Evolutionary conservation across 345 rosid species (phyloP).

Genomic region (Zanthoxylum bungeanum): DNA sequence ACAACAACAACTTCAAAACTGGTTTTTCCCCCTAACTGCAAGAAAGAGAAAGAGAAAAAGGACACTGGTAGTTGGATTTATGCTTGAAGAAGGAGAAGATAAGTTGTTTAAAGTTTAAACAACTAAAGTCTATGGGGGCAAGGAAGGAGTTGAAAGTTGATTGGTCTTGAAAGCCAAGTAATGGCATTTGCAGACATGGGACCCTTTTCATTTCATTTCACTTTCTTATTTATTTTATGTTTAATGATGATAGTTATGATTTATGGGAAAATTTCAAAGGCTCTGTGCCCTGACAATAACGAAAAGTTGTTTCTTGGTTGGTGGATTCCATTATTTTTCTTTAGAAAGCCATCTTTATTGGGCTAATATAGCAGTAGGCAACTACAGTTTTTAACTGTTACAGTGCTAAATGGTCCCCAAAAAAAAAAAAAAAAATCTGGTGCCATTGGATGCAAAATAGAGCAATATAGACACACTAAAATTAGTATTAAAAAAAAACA

Average conservation of each 20-base stretch:
- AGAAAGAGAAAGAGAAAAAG: conserved; percentile 3
- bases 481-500: too few relatives aligned
- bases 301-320: conserved; percentile 17
- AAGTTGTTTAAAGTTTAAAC: conserved; percentile 17
- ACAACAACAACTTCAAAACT: background rate
- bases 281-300: background rate
- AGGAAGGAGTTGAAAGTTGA: conserved; percentile 24
- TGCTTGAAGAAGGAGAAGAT: conserved; percentile 22
- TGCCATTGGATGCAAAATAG: background rate
- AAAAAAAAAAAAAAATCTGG: background rate
- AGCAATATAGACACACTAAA: too few relatives aligned
- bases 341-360: background rate
- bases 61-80: conserved; percentile 6
- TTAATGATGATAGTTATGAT: background rate
- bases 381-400: background rate
- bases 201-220: conserved; percentile 5
- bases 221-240: background rate
- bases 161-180: conserved; percentile 67
- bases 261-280: background rate
- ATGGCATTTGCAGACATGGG: conserved; percentile 41
- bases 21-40: background rate
- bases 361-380: background rate
- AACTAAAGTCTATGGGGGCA: conserved; percentile 19
- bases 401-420: too few relatives aligned
- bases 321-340: conserved; percentile 13